phyloP scores from a whole-genome alignment of 1,284 basidiomycete genomes.

The Ustilago loliicola region DNA sequence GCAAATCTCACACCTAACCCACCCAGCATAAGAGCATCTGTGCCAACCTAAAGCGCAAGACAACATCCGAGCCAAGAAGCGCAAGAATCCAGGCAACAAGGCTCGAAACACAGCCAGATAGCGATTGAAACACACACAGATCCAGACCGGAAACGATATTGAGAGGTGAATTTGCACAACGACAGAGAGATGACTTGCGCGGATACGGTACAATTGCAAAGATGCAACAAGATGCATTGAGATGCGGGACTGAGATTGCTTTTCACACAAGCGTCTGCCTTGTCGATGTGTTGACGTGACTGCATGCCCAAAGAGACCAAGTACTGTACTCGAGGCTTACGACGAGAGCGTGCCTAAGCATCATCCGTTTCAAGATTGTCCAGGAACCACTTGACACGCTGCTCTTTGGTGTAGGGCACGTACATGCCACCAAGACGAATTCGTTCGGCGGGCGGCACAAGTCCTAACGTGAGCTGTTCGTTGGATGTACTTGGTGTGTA shows the following conservation, averaged over 20 bases:
- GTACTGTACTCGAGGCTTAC: too few relatives aligned
- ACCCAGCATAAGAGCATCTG: not conserved
- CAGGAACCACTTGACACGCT: conserved; percentile 46
- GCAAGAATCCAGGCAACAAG: not conserved
- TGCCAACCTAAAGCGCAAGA: not conserved
- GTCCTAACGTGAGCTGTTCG: conserved; percentile 18
- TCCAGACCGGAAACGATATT: not conserved
- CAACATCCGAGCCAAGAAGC: not conserved
- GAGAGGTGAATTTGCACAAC: not conserved
- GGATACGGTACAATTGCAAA: not conserved
- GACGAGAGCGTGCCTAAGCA: conserved; percentile 15
- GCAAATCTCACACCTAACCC: not conserved
- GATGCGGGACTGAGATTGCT: not conserved
- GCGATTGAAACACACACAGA: not conserved
- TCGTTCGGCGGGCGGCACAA: conserved; percentile 29
- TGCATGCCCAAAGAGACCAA: too few relatives aligned
- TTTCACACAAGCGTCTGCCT: not conserved
- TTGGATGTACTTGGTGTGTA: not conserved
- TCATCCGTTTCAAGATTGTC: conserved; percentile 43
- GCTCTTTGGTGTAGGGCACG: conserved; percentile 44
- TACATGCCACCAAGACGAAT: conserved; percentile 43
- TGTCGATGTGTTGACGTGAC: too few relatives aligned
- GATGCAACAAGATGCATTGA: not conserved
- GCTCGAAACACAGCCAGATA: too few relatives aligned
- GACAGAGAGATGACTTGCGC: not conserved